phyloP scores from a whole-genome alignment of 345 rosid species.

The sweet orange (Citrus sinensis) region DVS_A1.0 CM039163.1:21189001-21189500 shows the following conservation, averaged over 20 bases:
- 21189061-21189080: not conserved
- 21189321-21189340: not conserved
- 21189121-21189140: not conserved
- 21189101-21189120: not conserved
- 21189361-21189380: slow-evolving; percentile 9
- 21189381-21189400: slow-evolving; percentile 81
- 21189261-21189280: not conserved
- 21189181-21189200: not conserved
- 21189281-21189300: not conserved
- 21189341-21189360: not conserved
- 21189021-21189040: not conserved
- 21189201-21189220: not conserved
- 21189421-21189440: slow-evolving; percentile 83
- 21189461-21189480: slow-evolving; percentile 86
- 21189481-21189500: slow-evolving; percentile 2
- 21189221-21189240: not conserved
- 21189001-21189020: not conserved
- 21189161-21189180: not conserved
- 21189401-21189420: slow-evolving; percentile 86
- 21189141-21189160: not conserved
- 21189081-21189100: not conserved
- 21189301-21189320: not conserved
- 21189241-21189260: not conserved
- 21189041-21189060: not conserved
- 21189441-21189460: slow-evolving; percentile 93